Evolutionary conservation across 441 rosid species (phyloP).

Genomic region (Arabidopsis lyrata): DNA sequence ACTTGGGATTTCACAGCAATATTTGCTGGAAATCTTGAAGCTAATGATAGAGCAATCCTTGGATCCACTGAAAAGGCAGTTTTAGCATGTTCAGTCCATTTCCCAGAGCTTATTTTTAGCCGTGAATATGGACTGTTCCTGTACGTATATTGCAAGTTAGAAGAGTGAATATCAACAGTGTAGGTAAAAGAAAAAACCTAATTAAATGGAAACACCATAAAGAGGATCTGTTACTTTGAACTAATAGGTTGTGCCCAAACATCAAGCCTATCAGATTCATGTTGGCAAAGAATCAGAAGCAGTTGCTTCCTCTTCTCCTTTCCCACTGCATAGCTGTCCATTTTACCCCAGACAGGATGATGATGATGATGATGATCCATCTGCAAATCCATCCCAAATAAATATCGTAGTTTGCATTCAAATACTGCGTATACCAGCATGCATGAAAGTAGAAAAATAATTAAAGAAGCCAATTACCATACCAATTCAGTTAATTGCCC

Average conservation of each 20-base stretch:
- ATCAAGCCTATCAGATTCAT: conserved; percentile 93
- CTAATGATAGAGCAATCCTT: conserved; percentile 74
- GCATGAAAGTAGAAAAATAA: conserved; percentile 6
- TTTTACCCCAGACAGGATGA: conserved; percentile 94
- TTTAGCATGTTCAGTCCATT: conserved; percentile 77
- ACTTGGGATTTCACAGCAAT: conserved; percentile 69
- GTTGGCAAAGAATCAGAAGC: conserved; percentile 86
- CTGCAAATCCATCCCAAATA: conserved; percentile 53
- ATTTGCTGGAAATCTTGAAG: conserved; percentile 79
- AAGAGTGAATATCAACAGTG: conserved; percentile 18
- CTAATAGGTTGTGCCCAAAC: conserved; percentile 91
- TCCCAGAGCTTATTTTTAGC: conserved; percentile 67
- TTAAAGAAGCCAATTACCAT: conserved; percentile 51
- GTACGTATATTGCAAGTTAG: conserved; percentile 37
- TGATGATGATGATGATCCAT: conserved; percentile 76
- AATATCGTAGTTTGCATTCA: conserved; percentile 19
- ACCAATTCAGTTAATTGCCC: conserved; percentile 53
- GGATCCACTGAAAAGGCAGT: conserved; percentile 92
- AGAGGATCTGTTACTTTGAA: conserved; percentile 60
- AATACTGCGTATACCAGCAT: neutral
- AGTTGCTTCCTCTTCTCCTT: conserved; percentile 86
- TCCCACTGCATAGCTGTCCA: conserved; percentile 72
- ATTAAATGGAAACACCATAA: conserved; percentile 56
- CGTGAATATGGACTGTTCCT: conserved; percentile 65
- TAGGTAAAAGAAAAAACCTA: neutral